Evolutionary conservation across 257 asterid species (phyloP).

Genomic region (Plectranthus barbatus): DNA sequence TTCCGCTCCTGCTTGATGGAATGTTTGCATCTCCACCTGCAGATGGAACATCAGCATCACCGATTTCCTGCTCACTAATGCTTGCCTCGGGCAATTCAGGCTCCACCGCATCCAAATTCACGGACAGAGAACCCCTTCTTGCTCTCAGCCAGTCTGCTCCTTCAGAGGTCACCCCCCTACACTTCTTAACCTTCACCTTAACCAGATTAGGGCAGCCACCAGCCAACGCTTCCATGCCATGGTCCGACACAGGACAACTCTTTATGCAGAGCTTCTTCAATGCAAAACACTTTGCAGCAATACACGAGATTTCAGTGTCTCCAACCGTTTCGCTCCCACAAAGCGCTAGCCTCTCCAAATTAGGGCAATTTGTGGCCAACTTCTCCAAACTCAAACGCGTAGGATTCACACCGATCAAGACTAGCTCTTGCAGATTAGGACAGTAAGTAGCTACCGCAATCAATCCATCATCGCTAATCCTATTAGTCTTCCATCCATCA

Average conservation of each 20-base stretch:
- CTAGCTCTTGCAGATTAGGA: conserved; percentile 65
- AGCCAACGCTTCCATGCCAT: conserved; percentile 79
- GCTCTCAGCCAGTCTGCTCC: conserved; percentile 84
- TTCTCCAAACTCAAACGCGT: conserved; percentile 40
- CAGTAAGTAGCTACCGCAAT: conserved; percentile 68
- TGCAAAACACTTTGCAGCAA: conserved; percentile 67
- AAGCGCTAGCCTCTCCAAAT: conserved; percentile 75
- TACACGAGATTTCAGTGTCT: conserved; percentile 67
- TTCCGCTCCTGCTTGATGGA: conserved; percentile 32
- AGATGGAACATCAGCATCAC: conserved; percentile 26
- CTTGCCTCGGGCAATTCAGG: conserved; percentile 45
- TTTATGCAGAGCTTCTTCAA: conserved; percentile 81
- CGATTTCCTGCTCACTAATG: conserved; percentile 42
- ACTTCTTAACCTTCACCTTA: conserved; percentile 89
- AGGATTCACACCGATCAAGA: conserved; percentile 79
- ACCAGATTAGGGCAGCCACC: conserved; percentile 89
- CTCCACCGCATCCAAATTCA: conserved; percentile 60
- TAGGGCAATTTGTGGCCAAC: conserved; percentile 53
- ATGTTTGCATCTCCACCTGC: conserved; percentile 16
- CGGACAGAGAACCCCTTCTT: conserved; percentile 48
- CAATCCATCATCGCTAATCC: conserved; percentile 73
- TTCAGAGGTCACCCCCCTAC: conserved; percentile 70
- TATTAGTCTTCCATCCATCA: conserved; percentile 88
- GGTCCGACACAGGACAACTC: conserved; percentile 79
- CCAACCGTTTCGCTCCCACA: conserved; percentile 89